A percentile compares a stretch with the other conserved stretches of the same genome.
phyloP scores from a whole-genome alignment of 23 red algal species.

The Gracilaria gracilis region DNA sequence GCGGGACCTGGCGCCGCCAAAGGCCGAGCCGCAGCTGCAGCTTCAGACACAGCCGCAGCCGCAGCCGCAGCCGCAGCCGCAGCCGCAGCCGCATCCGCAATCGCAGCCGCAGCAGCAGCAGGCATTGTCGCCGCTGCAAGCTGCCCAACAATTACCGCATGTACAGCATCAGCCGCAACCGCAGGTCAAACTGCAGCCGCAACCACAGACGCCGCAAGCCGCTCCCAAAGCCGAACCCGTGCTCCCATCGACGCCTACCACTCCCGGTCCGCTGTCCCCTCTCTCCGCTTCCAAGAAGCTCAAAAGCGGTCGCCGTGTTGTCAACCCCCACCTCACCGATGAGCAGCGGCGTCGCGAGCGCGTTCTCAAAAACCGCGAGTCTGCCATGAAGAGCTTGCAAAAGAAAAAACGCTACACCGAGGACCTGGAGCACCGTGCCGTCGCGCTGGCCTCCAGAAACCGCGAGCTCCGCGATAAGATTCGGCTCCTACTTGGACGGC shows the following conservation, averaged over 20 bases:
- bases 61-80: conserved; percentile 20
- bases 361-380: conserved; percentile 77
- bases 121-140: background rate
- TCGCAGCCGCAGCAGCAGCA: conserved; percentile 2
- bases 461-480: conserved; percentile 62
- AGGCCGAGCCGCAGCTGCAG: background rate
- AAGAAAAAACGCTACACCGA: conserved; percentile 83
- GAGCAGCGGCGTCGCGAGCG: conserved; percentile 70
- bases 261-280: conserved; percentile 11
- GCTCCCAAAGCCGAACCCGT: background rate
- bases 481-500: conserved; percentile 44
- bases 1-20: background rate
- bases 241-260: conserved; percentile 18
- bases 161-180: background rate
- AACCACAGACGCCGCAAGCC: conserved; percentile 15
- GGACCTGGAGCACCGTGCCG: conserved; percentile 68
- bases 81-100: background rate
- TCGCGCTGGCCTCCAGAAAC: conserved; percentile 61
- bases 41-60: background rate
- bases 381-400: conserved; percentile 68
- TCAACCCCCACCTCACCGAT: conserved; percentile 66
- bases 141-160: background rate
- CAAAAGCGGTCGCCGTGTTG: conserved; percentile 67
- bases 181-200: no score
- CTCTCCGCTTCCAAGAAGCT: conserved; percentile 34